Percentiles rank a stretch among this genome's conserved stretches.
Evolutionary conservation across 2,329 filamentous ascomycete genomes (phyloP).

Genomic region (Aspergillus sergii): DNA sequence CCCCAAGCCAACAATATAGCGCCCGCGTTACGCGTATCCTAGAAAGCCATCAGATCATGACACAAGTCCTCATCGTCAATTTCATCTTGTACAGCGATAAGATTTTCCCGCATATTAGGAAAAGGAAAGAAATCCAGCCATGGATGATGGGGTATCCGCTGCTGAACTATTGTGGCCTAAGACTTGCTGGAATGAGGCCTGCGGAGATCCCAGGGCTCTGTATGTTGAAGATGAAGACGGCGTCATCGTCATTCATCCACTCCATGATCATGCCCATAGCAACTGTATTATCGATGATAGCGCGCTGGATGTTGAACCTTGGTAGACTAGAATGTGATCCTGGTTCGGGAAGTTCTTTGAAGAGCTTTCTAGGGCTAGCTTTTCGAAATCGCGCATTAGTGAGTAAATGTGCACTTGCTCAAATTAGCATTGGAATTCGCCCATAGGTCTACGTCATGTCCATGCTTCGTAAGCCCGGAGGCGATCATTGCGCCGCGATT

Average conservation of each 20-base stretch:
- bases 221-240: constrained; percentile 27
- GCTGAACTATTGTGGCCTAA: constrained; percentile 45
- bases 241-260: constrained; percentile 24
- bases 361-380: not conserved
- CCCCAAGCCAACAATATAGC: constrained; percentile 52
- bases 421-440: not conserved
- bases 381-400: not conserved
- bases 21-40: constrained; percentile 19
- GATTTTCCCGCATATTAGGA: constrained; percentile 42
- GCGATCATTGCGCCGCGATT: not conserved
- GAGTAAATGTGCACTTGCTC: constrained; percentile 1
- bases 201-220: not conserved
- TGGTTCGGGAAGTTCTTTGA: not conserved
- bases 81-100: constrained; percentile 31
- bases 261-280: constrained; percentile 28
- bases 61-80: constrained; percentile 32
- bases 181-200: constrained; percentile 20
- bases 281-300: constrained; percentile 30
- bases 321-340: constrained; percentile 34
- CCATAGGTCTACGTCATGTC: not conserved
- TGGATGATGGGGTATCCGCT: constrained; percentile 43
- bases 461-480: not conserved
- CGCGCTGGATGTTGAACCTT: constrained; percentile 39
- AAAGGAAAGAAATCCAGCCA: constrained; percentile 36
- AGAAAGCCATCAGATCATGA: constrained; percentile 41